phyloP scores from a whole-genome alignment of 2,329 filamentous ascomycete genomes.

The Penicillium concentricum region DNA sequence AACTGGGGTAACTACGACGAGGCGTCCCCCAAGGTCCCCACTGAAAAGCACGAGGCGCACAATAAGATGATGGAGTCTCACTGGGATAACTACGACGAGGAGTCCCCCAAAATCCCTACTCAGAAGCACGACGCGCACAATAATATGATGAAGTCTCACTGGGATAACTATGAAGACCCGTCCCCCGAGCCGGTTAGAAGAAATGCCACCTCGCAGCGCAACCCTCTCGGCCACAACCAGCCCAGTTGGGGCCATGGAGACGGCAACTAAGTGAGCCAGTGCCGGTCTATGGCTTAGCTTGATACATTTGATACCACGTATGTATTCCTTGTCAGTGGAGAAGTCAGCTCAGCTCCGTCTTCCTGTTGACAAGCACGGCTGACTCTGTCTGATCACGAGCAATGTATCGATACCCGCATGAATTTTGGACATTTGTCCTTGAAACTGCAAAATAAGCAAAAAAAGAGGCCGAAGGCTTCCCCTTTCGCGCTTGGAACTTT shows the following conservation, averaged over 20 bases:
- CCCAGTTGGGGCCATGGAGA: slow-evolving; percentile 46
- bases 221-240: slow-evolving; percentile 32
- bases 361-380: slow-evolving; percentile 6
- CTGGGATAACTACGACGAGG: slow-evolving; percentile 47
- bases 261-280: slow-evolving; percentile 27
- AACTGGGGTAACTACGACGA: slow-evolving; percentile 48
- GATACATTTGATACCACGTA: background rate
- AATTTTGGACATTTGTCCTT: slow-evolving; percentile 3
- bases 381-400: slow-evolving; percentile 17
- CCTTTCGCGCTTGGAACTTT: background rate
- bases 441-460: slow-evolving; percentile 1
- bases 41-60: slow-evolving; percentile 54
- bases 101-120: slow-evolving; percentile 8
- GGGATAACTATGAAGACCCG: too few species aligned
- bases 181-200: slow-evolving; percentile 23
- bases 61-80: slow-evolving; percentile 66
- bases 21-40: slow-evolving; percentile 23
- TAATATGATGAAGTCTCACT: slow-evolving; percentile 66
- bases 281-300: background rate
- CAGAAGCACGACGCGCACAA: background rate
- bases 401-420: slow-evolving; percentile 26
- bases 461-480: background rate
- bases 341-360: background rate
- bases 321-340: background rate
- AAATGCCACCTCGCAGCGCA: slow-evolving; percentile 25